Conservation (phyloP, 352 stramenopile genomes). For the Globisporangium spinosum region DNA sequence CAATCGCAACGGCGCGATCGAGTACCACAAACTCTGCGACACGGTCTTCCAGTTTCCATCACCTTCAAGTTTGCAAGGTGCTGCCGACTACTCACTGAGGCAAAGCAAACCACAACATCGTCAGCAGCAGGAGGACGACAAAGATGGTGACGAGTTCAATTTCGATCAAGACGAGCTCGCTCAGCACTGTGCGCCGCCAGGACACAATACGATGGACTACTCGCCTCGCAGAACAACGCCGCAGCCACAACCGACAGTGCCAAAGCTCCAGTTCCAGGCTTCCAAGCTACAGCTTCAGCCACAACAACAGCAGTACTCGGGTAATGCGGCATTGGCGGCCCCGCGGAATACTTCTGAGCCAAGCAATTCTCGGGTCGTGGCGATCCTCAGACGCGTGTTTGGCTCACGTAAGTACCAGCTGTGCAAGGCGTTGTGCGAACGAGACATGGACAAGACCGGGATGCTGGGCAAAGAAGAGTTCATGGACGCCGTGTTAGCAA, state of each 20-base stretch:
- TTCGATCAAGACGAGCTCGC: constrained; percentile 9
- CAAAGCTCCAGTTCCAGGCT: constrained; percentile 1
- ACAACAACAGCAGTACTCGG: not conserved
- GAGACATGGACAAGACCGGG: constrained; percentile 52
- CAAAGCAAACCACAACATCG: not conserved
- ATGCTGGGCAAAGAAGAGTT: constrained; percentile 67
- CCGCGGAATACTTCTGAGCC: not conserved
- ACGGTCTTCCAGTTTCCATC: constrained; percentile 30
- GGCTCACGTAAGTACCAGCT: constrained; percentile 62
- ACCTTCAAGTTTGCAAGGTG: not conserved
- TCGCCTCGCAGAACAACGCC: not conserved
- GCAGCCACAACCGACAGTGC: not conserved
- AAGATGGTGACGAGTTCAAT: constrained; percentile 8
- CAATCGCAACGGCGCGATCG: constrained; percentile 29
- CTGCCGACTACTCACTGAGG: not conserved
- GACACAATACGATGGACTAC: not conserved
- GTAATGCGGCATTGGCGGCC: not conserved
- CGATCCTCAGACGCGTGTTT: constrained; percentile 54
- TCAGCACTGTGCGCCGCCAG: constrained; percentile 15
- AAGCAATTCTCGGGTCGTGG: constrained; percentile 33
- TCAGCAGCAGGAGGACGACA: constrained; percentile 1
- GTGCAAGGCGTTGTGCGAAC: constrained; percentile 57
- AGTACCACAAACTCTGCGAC: constrained; percentile 38
- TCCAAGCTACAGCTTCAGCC: constrained; percentile 4
- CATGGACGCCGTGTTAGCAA: constrained; percentile 60